phyloP scores from a whole-genome alignment of 306 rosid species.

The Cicer yamashitae region DNA sequence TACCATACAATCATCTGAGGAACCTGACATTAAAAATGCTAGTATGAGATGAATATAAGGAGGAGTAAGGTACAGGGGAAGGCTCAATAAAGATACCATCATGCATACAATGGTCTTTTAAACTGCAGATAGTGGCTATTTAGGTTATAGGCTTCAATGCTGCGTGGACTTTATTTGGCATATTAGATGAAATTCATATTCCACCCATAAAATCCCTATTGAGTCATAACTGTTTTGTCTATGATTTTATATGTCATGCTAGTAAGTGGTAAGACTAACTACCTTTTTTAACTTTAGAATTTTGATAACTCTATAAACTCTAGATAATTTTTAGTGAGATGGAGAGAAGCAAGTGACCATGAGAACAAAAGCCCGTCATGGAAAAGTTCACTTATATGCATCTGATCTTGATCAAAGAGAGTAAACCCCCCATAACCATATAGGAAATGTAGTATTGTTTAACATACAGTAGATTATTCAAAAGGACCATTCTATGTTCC shows the following conservation, averaged over 20 bases:
- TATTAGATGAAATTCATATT: slow-evolving; percentile 1
- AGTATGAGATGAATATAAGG: background rate
- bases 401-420: slow-evolving; percentile 16
- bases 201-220: background rate
- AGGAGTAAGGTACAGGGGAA: background rate
- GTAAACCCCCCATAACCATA: slow-evolving; percentile 8
- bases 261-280: background rate
- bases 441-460: slow-evolving; percentile 10
- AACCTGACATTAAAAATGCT: background rate
- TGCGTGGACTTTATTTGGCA: background rate
- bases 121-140: slow-evolving; percentile 9
- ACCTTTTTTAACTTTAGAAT: background rate
- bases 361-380: background rate
- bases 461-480: slow-evolving; percentile 21
- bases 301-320: background rate
- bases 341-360: slow-evolving; percentile 15
- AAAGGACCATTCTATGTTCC: slow-evolving; percentile 16
- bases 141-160: background rate
- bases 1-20: background rate
- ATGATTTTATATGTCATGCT: background rate
- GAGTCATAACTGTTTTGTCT: background rate
- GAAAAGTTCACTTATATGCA: background rate
- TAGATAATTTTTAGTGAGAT: background rate
- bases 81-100: background rate
- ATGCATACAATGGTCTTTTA: background rate